phyloP scores from a whole-genome alignment of 768 basidiomycete species.

The Gloeostereum incarnatum region DNA sequence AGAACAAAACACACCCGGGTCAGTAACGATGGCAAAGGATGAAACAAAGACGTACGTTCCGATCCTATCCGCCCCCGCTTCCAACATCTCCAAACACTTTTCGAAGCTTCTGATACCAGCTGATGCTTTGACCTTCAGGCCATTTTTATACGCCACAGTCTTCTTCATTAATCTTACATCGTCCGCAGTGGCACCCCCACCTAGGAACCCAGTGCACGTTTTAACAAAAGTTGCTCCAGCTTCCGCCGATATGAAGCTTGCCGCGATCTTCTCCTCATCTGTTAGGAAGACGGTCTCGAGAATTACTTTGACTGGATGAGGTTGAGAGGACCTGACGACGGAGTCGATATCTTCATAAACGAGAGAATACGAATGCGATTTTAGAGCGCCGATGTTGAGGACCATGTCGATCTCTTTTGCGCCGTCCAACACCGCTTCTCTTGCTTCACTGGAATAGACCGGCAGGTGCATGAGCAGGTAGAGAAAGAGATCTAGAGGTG shows the following conservation, averaged over 20 bases:
- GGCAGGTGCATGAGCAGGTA: background rate
- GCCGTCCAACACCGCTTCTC: conserved; percentile 33
- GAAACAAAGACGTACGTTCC: conserved; percentile 32
- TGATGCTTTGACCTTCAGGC: conserved; percentile 41
- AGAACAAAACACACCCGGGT: background rate
- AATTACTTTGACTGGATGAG: conserved; percentile 38
- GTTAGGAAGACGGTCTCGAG: conserved; percentile 40
- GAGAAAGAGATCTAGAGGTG: background rate
- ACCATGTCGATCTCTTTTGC: conserved; percentile 46
- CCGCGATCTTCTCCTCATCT: conserved; percentile 35
- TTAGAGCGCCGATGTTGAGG: conserved; percentile 36
- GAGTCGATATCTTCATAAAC: conserved; percentile 30
- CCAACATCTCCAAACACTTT: conserved; percentile 35
- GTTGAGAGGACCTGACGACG: conserved; percentile 23
- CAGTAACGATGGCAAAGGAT: background rate
- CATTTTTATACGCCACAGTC: conserved; percentile 25
- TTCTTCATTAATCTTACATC: conserved; percentile 36
- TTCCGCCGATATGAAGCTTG: conserved; percentile 34
- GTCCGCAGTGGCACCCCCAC: conserved; percentile 33
- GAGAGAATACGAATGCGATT: conserved; percentile 23
- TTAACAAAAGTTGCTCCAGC: conserved; percentile 46
- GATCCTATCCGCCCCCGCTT: conserved; percentile 41
- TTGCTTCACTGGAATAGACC: conserved; percentile 28
- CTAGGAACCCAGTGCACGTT: conserved; percentile 42
- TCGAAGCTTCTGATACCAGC: conserved; percentile 40